These are phyloP conservation scores for Puccinia triticina DNA, from an alignment of 1,284 basidiomycete species.

Conservation along the genomic window DNA sequence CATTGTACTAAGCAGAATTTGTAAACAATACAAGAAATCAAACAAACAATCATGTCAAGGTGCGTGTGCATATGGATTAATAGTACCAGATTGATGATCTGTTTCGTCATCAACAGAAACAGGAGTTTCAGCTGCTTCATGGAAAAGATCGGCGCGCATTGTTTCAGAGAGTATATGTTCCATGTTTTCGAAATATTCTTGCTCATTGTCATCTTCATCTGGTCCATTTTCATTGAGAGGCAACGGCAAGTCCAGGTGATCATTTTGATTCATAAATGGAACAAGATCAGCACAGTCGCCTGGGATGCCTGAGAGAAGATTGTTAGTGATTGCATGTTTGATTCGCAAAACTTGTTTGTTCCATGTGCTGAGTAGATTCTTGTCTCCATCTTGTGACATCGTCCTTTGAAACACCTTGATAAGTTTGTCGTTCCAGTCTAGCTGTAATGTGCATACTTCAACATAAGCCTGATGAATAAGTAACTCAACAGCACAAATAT, in stretches of 20 bases:
- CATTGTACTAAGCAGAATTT: too few relatives aligned
- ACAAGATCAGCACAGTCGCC: background rate
- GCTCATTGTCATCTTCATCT: too few relatives aligned
- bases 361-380: background rate
- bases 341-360: background rate
- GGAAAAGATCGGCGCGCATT: background rate
- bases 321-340: background rate
- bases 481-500: background rate
- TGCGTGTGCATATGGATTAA: too few relatives aligned
- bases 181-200: background rate
- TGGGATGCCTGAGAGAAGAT: background rate
- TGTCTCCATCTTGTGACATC: background rate
- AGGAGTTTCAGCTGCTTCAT: too few relatives aligned
- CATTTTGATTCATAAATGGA: too few relatives aligned
- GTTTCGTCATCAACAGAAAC: too few relatives aligned
- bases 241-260: background rate
- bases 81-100: too few relatives aligned
- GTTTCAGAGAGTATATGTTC: background rate
- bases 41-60: too few relatives aligned
- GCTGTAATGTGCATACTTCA: background rate
- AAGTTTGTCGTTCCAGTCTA: conserved; percentile 4
- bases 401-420: background rate
- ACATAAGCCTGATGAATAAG: background rate
- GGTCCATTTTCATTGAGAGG: background rate
- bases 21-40: too few relatives aligned